A percentile compares a stretch with the other conserved stretches of the same genome.
phyloP scores from a whole-genome alignment of 129 eudicot genomes.

The Saposhnikovia divaricata region DNA sequence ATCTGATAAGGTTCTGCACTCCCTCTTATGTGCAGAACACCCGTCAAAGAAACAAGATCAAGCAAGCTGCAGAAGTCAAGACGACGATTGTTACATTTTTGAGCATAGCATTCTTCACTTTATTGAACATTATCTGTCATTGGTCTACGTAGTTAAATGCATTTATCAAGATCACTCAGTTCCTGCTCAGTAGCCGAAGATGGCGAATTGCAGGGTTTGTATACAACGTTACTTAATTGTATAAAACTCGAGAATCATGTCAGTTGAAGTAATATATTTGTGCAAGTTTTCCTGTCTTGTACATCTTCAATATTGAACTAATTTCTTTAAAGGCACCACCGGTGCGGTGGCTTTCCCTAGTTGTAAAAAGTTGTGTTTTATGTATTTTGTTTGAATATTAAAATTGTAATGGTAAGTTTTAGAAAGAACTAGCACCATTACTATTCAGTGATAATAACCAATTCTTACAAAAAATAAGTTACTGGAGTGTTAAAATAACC shows the following conservation, averaged over 20 bases:
- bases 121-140: background rate
- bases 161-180: slow-evolving; percentile 8
- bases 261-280: background rate
- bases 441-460: background rate
- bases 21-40: slow-evolving; percentile 18
- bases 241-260: background rate
- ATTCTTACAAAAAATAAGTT: background rate
- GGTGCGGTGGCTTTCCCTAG: background rate
- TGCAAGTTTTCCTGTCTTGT: background rate
- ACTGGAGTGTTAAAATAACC: background rate
- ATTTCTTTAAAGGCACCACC: background rate
- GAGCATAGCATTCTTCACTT: background rate
- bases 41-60: slow-evolving; percentile 12
- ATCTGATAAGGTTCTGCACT: background rate
- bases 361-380: too few species aligned
- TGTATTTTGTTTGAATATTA: too few species aligned
- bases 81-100: slow-evolving; percentile 8
- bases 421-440: too few species aligned
- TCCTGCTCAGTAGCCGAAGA: slow-evolving; percentile 18
- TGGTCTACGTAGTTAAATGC: background rate
- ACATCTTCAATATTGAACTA: background rate
- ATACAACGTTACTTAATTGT: background rate
- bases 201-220: slow-evolving; percentile 7
- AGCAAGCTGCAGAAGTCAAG: slow-evolving; percentile 14
- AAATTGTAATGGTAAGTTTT: too few species aligned